phyloP scores from a whole-genome alignment of 306 rosid species.

The apple (Malus domestica) region ASM211411v1 NC_041802.1:32391501-32392000 shows the following conservation, averaged over 20 bases:
- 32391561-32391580: constrained; percentile 77
- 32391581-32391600: constrained; percentile 79
- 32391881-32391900: constrained; percentile 61
- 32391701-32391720: constrained; percentile 60
- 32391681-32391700: constrained; percentile 61
- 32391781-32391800: constrained; percentile 69
- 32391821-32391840: constrained; percentile 58
- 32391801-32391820: constrained; percentile 68
- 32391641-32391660: constrained; percentile 64
- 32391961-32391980: constrained; percentile 47
- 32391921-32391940: constrained; percentile 51
- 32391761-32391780: constrained; percentile 53
- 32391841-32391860: constrained; percentile 47
- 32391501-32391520: constrained; percentile 47
- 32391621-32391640: constrained; percentile 65
- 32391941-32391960: constrained; percentile 59
- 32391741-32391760: constrained; percentile 43
- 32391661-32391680: constrained; percentile 56
- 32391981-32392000: constrained; percentile 51
- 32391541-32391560: constrained; percentile 62
- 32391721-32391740: constrained; percentile 38
- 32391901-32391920: constrained; percentile 52
- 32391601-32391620: constrained; percentile 36
- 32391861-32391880: constrained; percentile 53
- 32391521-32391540: constrained; percentile 35